Conservation (phyloP, 805 yeast species). For the Wickerhamiella shivajii region DNA sequence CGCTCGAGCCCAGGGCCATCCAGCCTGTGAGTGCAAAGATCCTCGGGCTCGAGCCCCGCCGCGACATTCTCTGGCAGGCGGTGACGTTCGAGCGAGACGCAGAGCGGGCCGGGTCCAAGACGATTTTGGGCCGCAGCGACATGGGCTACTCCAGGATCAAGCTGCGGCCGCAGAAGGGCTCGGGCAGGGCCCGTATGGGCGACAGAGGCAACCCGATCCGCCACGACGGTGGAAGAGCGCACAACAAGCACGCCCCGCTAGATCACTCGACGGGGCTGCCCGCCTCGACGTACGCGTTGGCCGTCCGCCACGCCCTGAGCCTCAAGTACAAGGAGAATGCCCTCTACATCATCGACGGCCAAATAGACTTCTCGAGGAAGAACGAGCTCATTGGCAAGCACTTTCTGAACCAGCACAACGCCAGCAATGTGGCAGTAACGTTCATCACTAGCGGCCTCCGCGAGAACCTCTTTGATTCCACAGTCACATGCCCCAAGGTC, state of each 20-base stretch:
- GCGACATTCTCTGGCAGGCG: constrained; percentile 89
- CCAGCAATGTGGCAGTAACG: constrained; percentile 28
- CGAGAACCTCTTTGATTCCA: constrained; percentile 44
- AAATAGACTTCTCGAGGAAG: constrained; percentile 24
- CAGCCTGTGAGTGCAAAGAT: constrained; percentile 64
- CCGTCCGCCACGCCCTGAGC: constrained; percentile 70
- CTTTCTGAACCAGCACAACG: constrained; percentile 33
- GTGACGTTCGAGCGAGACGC: constrained; percentile 84
- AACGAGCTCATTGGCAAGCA: constrained; percentile 35
- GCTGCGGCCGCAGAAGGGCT: constrained; percentile 78
- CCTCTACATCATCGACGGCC: constrained; percentile 51
- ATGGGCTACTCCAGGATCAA: constrained; percentile 75
- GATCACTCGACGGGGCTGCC: constrained; percentile 75
- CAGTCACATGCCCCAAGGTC: constrained; percentile 38
- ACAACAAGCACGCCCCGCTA: constrained; percentile 80
- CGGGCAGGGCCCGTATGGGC: constrained; percentile 92
- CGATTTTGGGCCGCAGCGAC: constrained; percentile 75
- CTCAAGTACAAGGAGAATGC: constrained; percentile 65
- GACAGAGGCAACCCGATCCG: constrained; percentile 90
- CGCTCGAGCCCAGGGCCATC: constrained; percentile 68
- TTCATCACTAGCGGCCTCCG: constrained; percentile 53
- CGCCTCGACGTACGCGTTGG: constrained; percentile 52
- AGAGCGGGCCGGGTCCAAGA: constrained; percentile 76
- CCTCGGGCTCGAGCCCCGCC: constrained; percentile 61
- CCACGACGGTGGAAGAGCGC: constrained; percentile 77